Evolutionary conservation across 2,329 filamentous ascomycete genomes (phyloP), one percentile per base, ranked within the genome.

Genomic region (Clonostachys chloroleuca): DNA sequence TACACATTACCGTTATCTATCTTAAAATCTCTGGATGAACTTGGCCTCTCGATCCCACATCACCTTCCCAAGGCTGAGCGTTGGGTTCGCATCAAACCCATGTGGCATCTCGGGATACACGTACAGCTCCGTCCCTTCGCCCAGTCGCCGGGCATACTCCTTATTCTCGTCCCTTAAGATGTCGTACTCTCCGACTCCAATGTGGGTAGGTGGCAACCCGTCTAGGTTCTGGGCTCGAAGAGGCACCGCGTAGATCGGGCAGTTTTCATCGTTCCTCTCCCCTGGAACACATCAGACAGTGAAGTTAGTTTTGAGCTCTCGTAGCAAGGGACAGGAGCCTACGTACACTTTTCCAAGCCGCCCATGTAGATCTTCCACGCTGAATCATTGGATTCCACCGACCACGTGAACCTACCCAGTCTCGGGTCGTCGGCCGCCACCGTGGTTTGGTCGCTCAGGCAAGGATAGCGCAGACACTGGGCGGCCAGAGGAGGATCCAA

Each of bases 181-280:
- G 36, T 70, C 66, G 43, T 67, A 49, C 8, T 51, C 50, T 24
- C 63, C 64, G 12, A 63, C 54, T 35, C 68, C 67, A 1, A 70
- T 53, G 43, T 64, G 68, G 9, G 61, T 60, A 13, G 43, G 50
- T 12, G 67, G 66, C 46, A 69, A 47, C 12, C 59, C 54, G 33
- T 37, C 40, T 12, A 59, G 35, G 36, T 53, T 45, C 8, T 18
- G 9, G 5, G 47, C 50, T 7, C 56, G 16, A 13, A 14, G 13
- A 14, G 40, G 40, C 40, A 20, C 14, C n/a, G 40, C 40, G 40
- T 18, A 42, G 40, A 20, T 18, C 3, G 36, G 36, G 14, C 14
- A n/a, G 12, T 39, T 39, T 8, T 39, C 36, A 18, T 39, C 36
- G 36, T 39, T 39, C 17, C 36, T 39, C 36, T 39, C 36, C 40